A percentile compares a stretch with the other conserved stretches of the same genome.
Evolutionary conservation across 768 basidiomycete species (phyloP).

Genomic region (Boletus patriciae): DNA sequence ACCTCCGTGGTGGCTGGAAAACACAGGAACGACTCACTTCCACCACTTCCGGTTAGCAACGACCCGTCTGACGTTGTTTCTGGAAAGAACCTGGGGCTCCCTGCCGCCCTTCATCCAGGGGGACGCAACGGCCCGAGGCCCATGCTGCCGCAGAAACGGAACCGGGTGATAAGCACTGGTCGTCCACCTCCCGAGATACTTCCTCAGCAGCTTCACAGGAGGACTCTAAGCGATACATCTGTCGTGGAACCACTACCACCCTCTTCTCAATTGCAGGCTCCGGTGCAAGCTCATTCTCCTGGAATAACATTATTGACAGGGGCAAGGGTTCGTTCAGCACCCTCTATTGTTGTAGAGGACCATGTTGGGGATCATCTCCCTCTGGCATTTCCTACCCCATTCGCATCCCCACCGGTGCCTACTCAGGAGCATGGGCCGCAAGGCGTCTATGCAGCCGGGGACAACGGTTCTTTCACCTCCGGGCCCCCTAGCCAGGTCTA

Average conservation of each 20-base stretch:
- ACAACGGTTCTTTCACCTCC: neutral
- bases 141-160: slow-evolving; percentile 17
- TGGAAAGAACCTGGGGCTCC: slow-evolving; percentile 28
- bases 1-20: slow-evolving; percentile 4
- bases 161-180: slow-evolving; percentile 6
- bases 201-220: slow-evolving; percentile 8
- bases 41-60: slow-evolving; percentile 40
- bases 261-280: slow-evolving; percentile 9
- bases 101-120: slow-evolving; percentile 47
- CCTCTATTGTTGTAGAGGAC: slow-evolving; percentile 22
- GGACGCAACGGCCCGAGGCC: slow-evolving; percentile 23
- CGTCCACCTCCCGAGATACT: slow-evolving; percentile 10
- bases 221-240: slow-evolving; percentile 15
- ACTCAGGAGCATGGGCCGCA: neutral
- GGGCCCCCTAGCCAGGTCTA: slow-evolving; percentile 11
- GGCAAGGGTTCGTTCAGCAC: slow-evolving; percentile 1
- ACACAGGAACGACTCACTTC: slow-evolving; percentile 36
- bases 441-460: neutral
- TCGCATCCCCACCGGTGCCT: neutral
- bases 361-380: neutral
- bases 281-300: slow-evolving; percentile 5
- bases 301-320: neutral
- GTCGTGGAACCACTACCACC: slow-evolving; percentile 2
- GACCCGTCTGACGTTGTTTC: slow-evolving; percentile 22
- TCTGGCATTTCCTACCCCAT: slow-evolving; percentile 6